Base-by-base conservation (phyloP, 1,139 yeast species). In the Kodamaea sp. region DNA sequence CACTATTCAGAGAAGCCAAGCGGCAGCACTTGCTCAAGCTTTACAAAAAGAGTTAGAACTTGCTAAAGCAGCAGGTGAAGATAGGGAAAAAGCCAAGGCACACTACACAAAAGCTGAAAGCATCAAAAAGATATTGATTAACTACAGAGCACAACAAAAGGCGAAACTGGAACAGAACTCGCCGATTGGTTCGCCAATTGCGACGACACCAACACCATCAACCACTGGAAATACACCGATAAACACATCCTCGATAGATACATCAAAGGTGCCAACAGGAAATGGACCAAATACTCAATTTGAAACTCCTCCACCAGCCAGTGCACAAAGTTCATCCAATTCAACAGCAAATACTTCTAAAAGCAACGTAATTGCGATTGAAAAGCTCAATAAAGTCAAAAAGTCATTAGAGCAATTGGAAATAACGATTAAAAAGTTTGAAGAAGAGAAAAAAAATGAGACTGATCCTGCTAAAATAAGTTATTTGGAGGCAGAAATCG, bases 31-130 rank as follows among this genome's bases (percentile, higher is more conserved):
- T 43, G 74, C 84, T 6, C 72, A 66, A 46, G 72, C 68, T 23
- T 79, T 83, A 49, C 80, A 76, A 42, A 68, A 73, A 34, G 88
- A 82, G 51, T 73, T 80, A 42, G 78, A 76, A 28, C 76, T 77
- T 43, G 94, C 89, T 1, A 76, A 75, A 49, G 69, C 70, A 3
- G 70, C 73, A 2, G 70, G 69, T 11, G 54, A 55, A 30, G 81
- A 79, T 36, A 75, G 85, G 8, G 81, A 78, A 1, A 80, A 76
- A 47, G 92, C 92, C 7, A 78, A 77, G 54, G 79, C 75, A 46
- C 87, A 84, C 53, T 64, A 78, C 46, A 69, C 73, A 45, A 81
- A 79, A 44, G 94, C 92, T 5, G 84, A 84, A 40, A 76, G 76
- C 44, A 79, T 86, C 52, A 78, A 74, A 52, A 68, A 65, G 56